Conservation (phyloP, 139 green algal species). For the Chlorella vulgaris region DNA sequence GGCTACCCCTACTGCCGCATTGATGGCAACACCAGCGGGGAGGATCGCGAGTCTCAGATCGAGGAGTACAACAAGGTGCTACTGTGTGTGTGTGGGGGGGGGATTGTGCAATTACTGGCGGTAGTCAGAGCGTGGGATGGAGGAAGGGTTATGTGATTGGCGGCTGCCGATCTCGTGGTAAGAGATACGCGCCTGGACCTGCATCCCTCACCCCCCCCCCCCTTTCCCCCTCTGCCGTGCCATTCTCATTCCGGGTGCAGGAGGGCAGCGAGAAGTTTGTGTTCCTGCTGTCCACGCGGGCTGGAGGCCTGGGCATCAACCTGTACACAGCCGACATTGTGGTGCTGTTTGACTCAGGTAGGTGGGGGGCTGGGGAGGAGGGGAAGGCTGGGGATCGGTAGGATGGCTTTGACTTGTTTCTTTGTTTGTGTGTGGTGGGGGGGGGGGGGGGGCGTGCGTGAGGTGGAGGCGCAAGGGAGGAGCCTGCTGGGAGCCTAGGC, state of each 20-base stretch:
- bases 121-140: not conserved
- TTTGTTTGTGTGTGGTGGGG: too few relatives aligned
- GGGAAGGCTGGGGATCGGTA: not conserved
- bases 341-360: slow-evolving; percentile 92
- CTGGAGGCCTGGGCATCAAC: slow-evolving; percentile 97
- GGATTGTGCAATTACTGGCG: not conserved
- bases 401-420: too few relatives aligned
- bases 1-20: slow-evolving; percentile 93
- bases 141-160: not conserved
- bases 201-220: too few relatives aligned
- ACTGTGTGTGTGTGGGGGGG: not conserved
- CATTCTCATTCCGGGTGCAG: not conserved
- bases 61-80: slow-evolving; percentile 38
- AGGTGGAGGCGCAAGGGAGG: too few relatives aligned
- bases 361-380: slow-evolving; percentile 50
- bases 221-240: too few relatives aligned
- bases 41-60: slow-evolving; percentile 87
- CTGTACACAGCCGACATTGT: slow-evolving; percentile 97
- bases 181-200: too few relatives aligned
- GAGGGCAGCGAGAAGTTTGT: slow-evolving; percentile 90
- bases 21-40: slow-evolving; percentile 95
- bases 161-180: too few relatives aligned
- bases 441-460: too few relatives aligned
- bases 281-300: slow-evolving; percentile 95
- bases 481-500: too few relatives aligned